These are phyloP conservation scores for Stagonosporopsis vannaccii DNA, from an alignment of 2,329 filamentous ascomycete species.

Conservation along the genomic window DNA sequence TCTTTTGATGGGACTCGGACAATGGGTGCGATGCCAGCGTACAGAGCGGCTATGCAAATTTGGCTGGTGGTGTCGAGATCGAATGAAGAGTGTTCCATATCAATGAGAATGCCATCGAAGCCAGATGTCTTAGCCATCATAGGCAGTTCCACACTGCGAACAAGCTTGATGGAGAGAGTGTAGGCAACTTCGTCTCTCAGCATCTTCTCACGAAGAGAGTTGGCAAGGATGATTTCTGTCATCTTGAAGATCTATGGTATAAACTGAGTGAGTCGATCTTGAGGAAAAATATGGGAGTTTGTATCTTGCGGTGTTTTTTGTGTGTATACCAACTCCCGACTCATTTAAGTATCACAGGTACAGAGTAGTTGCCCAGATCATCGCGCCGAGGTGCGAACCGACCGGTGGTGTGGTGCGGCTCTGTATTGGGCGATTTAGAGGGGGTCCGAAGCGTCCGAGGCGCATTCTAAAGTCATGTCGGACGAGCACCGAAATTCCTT, in stretches of 20 bases:
- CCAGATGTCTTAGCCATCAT: conserved; percentile 46
- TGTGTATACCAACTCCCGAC: background rate
- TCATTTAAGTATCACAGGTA: background rate
- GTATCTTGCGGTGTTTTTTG: background rate
- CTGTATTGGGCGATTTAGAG: background rate
- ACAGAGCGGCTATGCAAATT: conserved; percentile 51
- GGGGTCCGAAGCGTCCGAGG: conserved; percentile 6
- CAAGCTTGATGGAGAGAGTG: conserved; percentile 43
- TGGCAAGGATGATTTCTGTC: conserved; percentile 30
- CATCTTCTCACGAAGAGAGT: conserved; percentile 42
- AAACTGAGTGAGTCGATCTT: background rate
- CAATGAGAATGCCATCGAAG: conserved; percentile 54
- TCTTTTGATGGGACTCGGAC: conserved; percentile 53
- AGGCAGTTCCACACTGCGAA: conserved; percentile 47
- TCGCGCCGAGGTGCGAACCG: background rate
- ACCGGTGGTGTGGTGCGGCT: background rate
- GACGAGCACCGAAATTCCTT: background rate
- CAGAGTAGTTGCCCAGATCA: background rate
- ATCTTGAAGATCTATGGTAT: conserved; percentile 2
- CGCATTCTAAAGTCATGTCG: background rate
- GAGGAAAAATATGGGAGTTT: background rate
- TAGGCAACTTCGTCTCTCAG: conserved; percentile 40
- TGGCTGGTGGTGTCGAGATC: conserved; percentile 48
- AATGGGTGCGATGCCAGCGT: conserved; percentile 52
- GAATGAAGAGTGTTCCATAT: conserved; percentile 56